A percentile compares a stretch with the other conserved stretches of the same genome.
These are phyloP conservation scores for Pseudocercospora macadamiae DNA, from an alignment of 2,329 filamentous ascomycete genomes.

Conservation along the genomic window DNA sequence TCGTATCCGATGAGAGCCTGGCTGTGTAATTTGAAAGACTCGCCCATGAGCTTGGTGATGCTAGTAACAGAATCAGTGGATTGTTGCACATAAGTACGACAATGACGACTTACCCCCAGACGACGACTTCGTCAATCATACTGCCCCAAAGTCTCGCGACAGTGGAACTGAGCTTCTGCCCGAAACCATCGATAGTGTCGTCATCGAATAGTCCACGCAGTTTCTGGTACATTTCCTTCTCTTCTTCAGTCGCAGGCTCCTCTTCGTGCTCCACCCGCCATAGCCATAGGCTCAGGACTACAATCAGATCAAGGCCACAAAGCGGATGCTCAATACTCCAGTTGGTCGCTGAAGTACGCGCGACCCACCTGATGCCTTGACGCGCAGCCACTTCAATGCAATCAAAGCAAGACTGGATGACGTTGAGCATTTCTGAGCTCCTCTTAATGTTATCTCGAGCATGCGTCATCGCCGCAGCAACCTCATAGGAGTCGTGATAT, in stretches of 20 bases:
- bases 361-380: slow-evolving; percentile 96
- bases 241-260: slow-evolving; percentile 82
- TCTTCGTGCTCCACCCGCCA: slow-evolving; percentile 99
- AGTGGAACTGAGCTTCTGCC: slow-evolving; percentile 86
- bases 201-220: slow-evolving; percentile 88
- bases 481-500: slow-evolving; percentile 96
- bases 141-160: slow-evolving; percentile 95
- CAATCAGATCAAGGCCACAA: slow-evolving; percentile 95
- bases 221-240: slow-evolving; percentile 89
- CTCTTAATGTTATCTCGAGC: slow-evolving; percentile 93
- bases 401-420: slow-evolving; percentile 96
- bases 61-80: slow-evolving; percentile 53
- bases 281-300: slow-evolving; percentile 96
- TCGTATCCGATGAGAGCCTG: slow-evolving; percentile 95
- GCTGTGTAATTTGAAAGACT: slow-evolving; percentile 95
- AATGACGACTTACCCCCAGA: slow-evolving; percentile 84
- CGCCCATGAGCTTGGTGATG: slow-evolving; percentile 93
- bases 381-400: slow-evolving; percentile 95
- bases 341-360: slow-evolving; percentile 95
- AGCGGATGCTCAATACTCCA: slow-evolving; percentile 99
- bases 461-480: slow-evolving; percentile 93
- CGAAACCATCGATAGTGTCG: slow-evolving; percentile 80
- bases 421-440: slow-evolving; percentile 96
- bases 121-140: slow-evolving; percentile 97
- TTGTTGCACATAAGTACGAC: too few species aligned